These are phyloP conservation scores for Punica granatum DNA, from an alignment of 345 rosid species.

Conservation along the genomic window DNA sequence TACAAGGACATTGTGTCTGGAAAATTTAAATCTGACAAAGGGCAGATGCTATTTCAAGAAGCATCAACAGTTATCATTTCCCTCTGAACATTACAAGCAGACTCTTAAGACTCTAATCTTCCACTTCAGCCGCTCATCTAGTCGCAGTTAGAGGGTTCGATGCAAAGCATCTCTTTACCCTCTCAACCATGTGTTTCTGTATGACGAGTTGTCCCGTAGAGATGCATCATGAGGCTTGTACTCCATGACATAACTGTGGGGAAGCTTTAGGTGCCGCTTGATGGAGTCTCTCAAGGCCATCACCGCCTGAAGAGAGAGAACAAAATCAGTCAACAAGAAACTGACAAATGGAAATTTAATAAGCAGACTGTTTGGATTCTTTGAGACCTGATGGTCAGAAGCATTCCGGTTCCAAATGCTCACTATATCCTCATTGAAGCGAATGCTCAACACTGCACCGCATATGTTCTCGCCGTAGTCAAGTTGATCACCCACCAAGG, in stretches of 20 bases:
- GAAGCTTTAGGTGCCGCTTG: constrained; percentile 86
- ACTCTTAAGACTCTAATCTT: neutral
- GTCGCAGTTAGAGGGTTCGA: neutral
- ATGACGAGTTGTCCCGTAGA: constrained; percentile 83
- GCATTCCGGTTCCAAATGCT: constrained; percentile 93
- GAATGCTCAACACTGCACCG: constrained; percentile 90
- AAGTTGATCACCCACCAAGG: constrained; percentile 85
- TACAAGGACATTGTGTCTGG: neutral
- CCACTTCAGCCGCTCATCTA: neutral
- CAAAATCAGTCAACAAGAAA: neutral
- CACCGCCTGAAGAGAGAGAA: constrained; percentile 51
- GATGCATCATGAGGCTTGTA: constrained; percentile 97
- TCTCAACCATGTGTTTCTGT: constrained; percentile 93
- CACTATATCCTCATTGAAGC: constrained; percentile 86
- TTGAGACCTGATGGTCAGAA: constrained; percentile 78
- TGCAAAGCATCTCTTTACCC: constrained; percentile 34
- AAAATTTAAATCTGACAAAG: neutral
- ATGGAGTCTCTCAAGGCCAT: constrained; percentile 82
- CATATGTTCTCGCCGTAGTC: constrained; percentile 76
- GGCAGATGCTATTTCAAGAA: neutral
- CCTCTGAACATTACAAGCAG: neutral
- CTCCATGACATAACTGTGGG: constrained; percentile 88
- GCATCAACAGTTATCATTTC: neutral
- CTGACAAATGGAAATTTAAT: neutral
- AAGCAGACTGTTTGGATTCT: neutral